Conservation (phyloP, 1,139 yeast species). For the Debaryomyces coudertii region DNA sequence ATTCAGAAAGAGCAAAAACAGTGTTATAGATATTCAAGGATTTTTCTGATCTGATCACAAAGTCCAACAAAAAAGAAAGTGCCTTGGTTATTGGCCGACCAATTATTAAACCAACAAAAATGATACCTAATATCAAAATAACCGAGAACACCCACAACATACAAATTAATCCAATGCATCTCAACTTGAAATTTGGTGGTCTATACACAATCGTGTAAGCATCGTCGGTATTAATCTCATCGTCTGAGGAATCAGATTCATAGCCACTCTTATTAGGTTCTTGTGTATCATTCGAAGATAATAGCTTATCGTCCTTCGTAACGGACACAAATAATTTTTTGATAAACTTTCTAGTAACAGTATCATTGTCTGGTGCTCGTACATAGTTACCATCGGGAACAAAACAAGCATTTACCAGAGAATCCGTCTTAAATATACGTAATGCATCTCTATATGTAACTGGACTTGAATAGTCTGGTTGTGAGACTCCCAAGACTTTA, state of each 20-base stretch:
- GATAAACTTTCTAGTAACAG: conserved; percentile 64
- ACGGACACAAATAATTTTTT: conserved; percentile 78
- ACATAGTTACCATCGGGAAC: conserved; percentile 80
- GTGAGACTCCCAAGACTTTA: conserved; percentile 35
- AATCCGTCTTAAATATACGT: conserved; percentile 44
- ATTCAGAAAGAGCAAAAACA: conserved; percentile 5
- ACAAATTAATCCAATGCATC: conserved; percentile 59
- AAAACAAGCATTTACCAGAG: conserved; percentile 52
- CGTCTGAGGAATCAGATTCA: conserved; percentile 50
- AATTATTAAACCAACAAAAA: conserved; percentile 36
- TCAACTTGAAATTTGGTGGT: conserved; percentile 72
- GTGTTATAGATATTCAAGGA: conserved; percentile 4
- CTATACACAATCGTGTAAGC: conserved; percentile 79
- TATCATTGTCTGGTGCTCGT: conserved; percentile 86
- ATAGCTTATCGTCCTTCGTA: conserved; percentile 72
- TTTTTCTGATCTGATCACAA: conserved; percentile 2
- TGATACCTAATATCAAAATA: conserved; percentile 42
- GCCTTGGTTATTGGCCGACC: conserved; percentile 43
- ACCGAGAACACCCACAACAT: conserved; percentile 75
- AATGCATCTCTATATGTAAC: conserved; percentile 52
- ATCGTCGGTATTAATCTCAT: conserved; percentile 52
- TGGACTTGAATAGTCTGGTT: conserved; percentile 66
- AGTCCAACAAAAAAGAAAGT: conserved; percentile 11
- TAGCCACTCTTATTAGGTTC: conserved; percentile 32
- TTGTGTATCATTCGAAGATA: conserved; percentile 30